These are phyloP conservation scores for Aspergillus pseudoterreus DNA, from an alignment of 2,329 filamentous ascomycete genomes.

Conservation along the genomic window DNA sequence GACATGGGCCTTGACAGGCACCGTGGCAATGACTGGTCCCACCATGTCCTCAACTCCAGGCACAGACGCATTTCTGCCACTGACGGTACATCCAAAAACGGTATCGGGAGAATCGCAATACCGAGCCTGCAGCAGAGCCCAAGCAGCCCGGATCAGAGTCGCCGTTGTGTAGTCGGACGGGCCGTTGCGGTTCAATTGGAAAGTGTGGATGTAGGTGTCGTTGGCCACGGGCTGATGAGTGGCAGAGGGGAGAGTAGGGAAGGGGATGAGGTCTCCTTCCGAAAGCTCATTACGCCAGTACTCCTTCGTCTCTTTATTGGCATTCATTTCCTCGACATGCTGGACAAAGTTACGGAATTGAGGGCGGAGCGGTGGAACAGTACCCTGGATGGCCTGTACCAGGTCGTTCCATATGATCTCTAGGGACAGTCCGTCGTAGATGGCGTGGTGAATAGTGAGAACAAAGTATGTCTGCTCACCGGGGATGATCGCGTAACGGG, in stretches of 20 bases:
- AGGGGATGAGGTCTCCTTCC: constrained; percentile 40
- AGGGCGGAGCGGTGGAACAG: constrained; percentile 14
- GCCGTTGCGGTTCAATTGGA: neutral
- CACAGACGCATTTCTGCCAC: constrained; percentile 40
- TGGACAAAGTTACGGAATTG: constrained; percentile 37
- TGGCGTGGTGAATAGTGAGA: constrained; percentile 43
- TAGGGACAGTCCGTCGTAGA: constrained; percentile 39
- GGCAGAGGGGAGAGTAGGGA: constrained; percentile 33
- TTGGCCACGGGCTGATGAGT: constrained; percentile 20
- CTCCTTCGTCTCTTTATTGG: constrained; percentile 26
- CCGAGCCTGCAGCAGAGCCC: constrained; percentile 37
- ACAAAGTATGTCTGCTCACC: constrained; percentile 29
- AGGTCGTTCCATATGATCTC: constrained; percentile 11
- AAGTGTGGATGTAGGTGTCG: constrained; percentile 1
- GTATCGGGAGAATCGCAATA: constrained; percentile 38
- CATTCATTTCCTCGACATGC: constrained; percentile 37
- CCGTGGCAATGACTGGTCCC: constrained; percentile 42
- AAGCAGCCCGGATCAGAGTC: constrained; percentile 41
- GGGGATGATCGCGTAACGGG: constrained; percentile 14
- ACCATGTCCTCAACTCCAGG: constrained; percentile 41
- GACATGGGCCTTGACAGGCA: constrained; percentile 36
- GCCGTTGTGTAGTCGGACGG: constrained; percentile 32
- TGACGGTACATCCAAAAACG: constrained; percentile 42
- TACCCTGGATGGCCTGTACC: constrained; percentile 4
- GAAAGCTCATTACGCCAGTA: constrained; percentile 44